Percentiles rank a stretch among this genome's conserved stretches.
phyloP scores from a whole-genome alignment of 73 alveolate species.

The Paramecium primaurelia region DNA sequence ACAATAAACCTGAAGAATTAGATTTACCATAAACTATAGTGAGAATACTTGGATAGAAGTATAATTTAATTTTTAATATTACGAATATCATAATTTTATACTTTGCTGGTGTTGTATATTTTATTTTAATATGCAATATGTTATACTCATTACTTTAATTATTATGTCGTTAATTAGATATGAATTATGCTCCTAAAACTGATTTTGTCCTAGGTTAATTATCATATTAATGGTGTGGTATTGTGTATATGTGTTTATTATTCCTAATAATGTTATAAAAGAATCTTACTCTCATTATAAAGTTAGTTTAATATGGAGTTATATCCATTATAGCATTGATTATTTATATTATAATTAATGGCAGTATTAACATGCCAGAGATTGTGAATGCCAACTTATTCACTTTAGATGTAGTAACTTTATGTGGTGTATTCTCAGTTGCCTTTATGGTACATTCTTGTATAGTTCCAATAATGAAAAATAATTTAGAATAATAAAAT shows the following conservation, averaged over 20 bases:
- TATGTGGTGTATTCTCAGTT: conserved; percentile 1
- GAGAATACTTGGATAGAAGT: not conserved
- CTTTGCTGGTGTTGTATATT: conserved; percentile 23
- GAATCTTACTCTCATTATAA: not conserved
- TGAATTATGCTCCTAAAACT: not conserved
- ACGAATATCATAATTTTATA: conserved; percentile 12
- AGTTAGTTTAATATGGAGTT: not conserved
- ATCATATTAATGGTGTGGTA: conserved; percentile 23
- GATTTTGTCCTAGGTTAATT: not conserved
- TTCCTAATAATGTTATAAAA: not conserved
- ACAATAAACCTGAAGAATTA: not conserved
- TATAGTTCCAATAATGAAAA: conserved; percentile 13
- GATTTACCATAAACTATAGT: conserved; percentile 35
- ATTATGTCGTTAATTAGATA: not conserved
- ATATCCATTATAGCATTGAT: not conserved
- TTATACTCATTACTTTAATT: not conserved
- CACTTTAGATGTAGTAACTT: not conserved
- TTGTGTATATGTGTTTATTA: not conserved
- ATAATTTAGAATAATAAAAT: not conserved
- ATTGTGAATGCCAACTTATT: not conserved
- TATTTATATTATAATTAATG: not conserved
- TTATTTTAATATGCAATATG: conserved; percentile 41
- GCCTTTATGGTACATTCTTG: not conserved
- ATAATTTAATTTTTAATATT: not conserved
- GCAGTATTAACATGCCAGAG: not conserved